phyloP scores from a whole-genome alignment of 2,329 filamentous ascomycete species.

The Neophaeococcomyces aloes region DNA sequence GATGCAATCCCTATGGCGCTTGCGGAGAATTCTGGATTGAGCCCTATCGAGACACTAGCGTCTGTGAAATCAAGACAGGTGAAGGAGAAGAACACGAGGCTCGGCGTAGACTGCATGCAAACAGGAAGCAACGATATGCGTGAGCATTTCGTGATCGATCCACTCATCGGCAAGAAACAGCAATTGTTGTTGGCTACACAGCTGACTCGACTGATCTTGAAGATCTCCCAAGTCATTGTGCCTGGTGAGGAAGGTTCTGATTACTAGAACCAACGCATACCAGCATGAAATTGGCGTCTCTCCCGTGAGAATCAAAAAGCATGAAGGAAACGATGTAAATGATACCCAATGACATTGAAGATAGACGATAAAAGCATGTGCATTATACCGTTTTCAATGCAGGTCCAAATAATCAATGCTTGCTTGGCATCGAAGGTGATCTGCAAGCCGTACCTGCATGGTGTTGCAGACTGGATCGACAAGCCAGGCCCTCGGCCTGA shows the following conservation, averaged over 20 bases:
- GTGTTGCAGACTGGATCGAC: too few relatives aligned
- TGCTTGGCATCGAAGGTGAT: too few relatives aligned
- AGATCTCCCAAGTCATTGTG: slow-evolving; percentile 88
- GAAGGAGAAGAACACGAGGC: slow-evolving; percentile 65
- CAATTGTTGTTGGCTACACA: slow-evolving; percentile 94
- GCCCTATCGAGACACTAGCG: slow-evolving; percentile 88
- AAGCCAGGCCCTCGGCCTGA: too few relatives aligned
- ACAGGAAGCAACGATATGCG: slow-evolving; percentile 77
- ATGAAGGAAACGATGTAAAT: slow-evolving; percentile 1
- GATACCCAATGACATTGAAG: slow-evolving; percentile 2
- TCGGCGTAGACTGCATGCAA: slow-evolving; percentile 97
- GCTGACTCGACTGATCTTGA: slow-evolving; percentile 94
- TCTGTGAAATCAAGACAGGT: slow-evolving; percentile 94
- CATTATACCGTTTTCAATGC: too few relatives aligned
- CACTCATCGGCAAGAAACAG: slow-evolving; percentile 94
- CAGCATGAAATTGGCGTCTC: neutral
- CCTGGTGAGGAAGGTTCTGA: slow-evolving; percentile 78
- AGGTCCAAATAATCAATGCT: too few relatives aligned
- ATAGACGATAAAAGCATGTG: neutral
- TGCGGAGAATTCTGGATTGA: slow-evolving; percentile 92
- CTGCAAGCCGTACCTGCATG: too few relatives aligned
- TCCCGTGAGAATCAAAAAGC: neutral
- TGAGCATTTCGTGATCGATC: slow-evolving; percentile 95
- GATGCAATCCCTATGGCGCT: slow-evolving; percentile 91
- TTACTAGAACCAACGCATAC: slow-evolving; percentile 47